Evolutionary conservation across 208 protist species (phyloP), one percentile per base, ranked within the genome.

Genomic region (Vickermania ingenoplastis): DNA sequence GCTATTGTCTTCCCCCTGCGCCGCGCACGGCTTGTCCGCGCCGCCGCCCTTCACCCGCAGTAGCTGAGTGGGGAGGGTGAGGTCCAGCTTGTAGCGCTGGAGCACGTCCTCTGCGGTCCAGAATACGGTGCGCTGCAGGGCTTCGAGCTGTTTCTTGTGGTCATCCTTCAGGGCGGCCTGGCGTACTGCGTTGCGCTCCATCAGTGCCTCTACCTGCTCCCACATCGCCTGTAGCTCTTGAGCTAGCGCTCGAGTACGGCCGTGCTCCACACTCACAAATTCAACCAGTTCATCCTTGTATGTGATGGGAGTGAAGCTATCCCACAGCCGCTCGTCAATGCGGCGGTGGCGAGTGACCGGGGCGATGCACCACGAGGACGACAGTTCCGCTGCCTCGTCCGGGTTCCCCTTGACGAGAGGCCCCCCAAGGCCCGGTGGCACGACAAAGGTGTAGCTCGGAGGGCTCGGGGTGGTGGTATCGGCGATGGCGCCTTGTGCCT

Each of bases 51-150:
- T n/a, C n/a, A n/a, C n/a, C n/a, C n/a, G n/a, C n/a, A n/a, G n/a
- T n/a, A n/a, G n/a, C n/a, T n/a, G n/a, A n/a, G n/a, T n/a, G n/a
- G n/a, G n/a, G n/a, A n/a, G 26, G 27, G 54, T 59, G 22, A 81
- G 70, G 21, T 79, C 74, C 7, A 92, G 55, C 11, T 69, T 52
- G 41, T 80, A 92, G 31, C 71, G 73, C 50, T 30, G 31, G 2
- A 70, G 67, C 11, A 83, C 75, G 51, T 66, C 72, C 1, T 76
- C 61, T 0, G 63, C 50, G 0, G 74, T 77, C 86, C 86, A 92
- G 70, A 82, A 92, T n/a, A 59, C 31, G 51, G 61, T 73, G 13
- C 54, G 27, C 3, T 62, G 50, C 26, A 85, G 54, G 28, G 57
- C 36, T 4, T 0, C 55, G 2, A 81, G 51, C 48, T 57, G 55